phyloP scores from a whole-genome alignment of 331 rosid genomes.

The Quercus tomentella region DNA sequence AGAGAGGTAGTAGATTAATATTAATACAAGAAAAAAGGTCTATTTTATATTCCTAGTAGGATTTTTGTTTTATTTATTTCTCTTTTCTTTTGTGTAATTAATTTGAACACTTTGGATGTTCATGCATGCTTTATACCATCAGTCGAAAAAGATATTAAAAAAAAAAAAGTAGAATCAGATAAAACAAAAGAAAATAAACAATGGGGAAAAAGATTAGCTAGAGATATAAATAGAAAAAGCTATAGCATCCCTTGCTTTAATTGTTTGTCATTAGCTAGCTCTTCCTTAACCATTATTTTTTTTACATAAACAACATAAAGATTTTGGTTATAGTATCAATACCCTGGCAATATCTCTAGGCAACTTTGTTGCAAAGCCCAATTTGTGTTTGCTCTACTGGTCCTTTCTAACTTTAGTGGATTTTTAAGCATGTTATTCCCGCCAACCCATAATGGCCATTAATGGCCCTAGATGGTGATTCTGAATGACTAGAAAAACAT shows the following conservation, averaged over 20 bases:
- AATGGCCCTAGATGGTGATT: too few relatives aligned
- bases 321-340: neutral
- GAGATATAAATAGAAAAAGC: too few relatives aligned
- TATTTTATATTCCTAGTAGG: neutral
- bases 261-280: neutral
- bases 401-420: too few relatives aligned
- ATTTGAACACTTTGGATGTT: neutral
- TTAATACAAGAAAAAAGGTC: neutral
- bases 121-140: neutral
- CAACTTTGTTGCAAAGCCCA: neutral
- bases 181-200: too few relatives aligned
- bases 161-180: too few relatives aligned
- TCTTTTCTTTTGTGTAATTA: neutral
- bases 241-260: too few relatives aligned
- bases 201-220: too few relatives aligned
- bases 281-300: neutral
- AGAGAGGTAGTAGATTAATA: neutral
- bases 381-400: too few relatives aligned
- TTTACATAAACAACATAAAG: neutral
- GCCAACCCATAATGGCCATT: too few relatives aligned
- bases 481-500: too few relatives aligned
- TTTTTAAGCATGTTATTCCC: too few relatives aligned
- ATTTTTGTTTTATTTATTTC: neutral
- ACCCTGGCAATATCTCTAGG: neutral
- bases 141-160: too few relatives aligned